These are phyloP conservation scores for Epicoccum sorghinum DNA, from an alignment of 2,329 filamentous ascomycete genomes.

Conservation along the genomic window DNA sequence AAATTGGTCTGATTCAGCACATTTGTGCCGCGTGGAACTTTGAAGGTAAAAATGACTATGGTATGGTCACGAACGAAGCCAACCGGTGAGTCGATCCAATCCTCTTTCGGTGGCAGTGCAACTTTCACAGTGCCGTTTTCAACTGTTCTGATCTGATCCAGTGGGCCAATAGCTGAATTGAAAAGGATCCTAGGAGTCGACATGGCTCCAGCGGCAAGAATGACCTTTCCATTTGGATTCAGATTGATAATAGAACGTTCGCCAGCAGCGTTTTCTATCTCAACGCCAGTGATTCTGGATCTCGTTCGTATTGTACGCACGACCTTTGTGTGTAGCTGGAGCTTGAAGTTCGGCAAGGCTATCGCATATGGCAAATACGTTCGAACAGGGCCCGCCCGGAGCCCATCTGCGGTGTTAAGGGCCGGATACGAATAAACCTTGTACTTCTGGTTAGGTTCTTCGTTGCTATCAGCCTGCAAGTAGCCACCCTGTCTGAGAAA, in stretches of 20 bases:
- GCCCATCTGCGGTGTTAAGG: slow-evolving; percentile 19
- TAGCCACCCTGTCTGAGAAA: slow-evolving; percentile 25
- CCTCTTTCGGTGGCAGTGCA: slow-evolving; percentile 20
- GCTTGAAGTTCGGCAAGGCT: slow-evolving; percentile 27
- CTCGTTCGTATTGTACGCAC: slow-evolving; percentile 22
- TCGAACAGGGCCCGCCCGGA: slow-evolving; percentile 26
- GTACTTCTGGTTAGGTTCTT: slow-evolving; percentile 27
- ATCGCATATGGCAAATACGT: slow-evolving; percentile 28
- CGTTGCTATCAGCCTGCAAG: slow-evolving; percentile 24
- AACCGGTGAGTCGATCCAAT: slow-evolving; percentile 32
- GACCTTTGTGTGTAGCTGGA: slow-evolving; percentile 30
- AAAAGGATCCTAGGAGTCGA: slow-evolving; percentile 33
- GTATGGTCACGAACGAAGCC: slow-evolving; percentile 39
- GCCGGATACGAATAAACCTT: slow-evolving; percentile 24
- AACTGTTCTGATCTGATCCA: slow-evolving; percentile 32
- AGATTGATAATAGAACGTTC: slow-evolving; percentile 24
- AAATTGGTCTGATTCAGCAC: slow-evolving; percentile 17
- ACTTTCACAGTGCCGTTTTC: slow-evolving; percentile 18
- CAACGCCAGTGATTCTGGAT: slow-evolving; percentile 26
- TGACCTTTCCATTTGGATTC: slow-evolving; percentile 27
- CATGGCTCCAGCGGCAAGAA: slow-evolving; percentile 33
- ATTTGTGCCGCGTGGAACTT: slow-evolving; percentile 17
- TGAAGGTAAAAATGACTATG: slow-evolving; percentile 20
- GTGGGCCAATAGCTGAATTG: slow-evolving; percentile 34
- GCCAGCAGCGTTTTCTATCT: slow-evolving; percentile 20